Evolutionary conservation across 805 yeast genomes (phyloP).

Genomic region (Pichia sporocuriosa): DNA sequence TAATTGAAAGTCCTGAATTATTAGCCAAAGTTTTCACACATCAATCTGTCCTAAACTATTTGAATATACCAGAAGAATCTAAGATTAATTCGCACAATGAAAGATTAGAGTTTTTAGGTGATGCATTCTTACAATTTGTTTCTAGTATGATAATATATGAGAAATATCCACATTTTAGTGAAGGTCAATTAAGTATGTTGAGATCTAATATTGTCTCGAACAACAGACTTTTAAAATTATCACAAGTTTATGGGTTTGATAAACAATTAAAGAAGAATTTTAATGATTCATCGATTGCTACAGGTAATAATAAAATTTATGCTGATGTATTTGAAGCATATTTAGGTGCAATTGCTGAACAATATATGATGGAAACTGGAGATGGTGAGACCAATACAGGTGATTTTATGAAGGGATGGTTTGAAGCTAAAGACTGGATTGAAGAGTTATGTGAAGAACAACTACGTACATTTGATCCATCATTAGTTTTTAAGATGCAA

Average conservation of each 20-base stretch:
- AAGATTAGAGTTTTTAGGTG: slow-evolving; percentile 86
- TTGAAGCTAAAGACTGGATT: slow-evolving; percentile 51
- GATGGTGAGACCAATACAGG: slow-evolving; percentile 41
- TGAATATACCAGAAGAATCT: slow-evolving; percentile 47
- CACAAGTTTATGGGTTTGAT: slow-evolving; percentile 61
- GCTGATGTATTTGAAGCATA: slow-evolving; percentile 96
- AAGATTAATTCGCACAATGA: slow-evolving; percentile 66
- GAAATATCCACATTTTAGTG: slow-evolving; percentile 62
- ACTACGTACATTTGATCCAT: slow-evolving; percentile 13
- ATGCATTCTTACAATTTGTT: slow-evolving; percentile 69
- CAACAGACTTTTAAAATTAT: slow-evolving; percentile 60
- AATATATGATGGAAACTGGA: slow-evolving; percentile 34
- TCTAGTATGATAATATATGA: slow-evolving; percentile 62
- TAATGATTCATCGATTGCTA: slow-evolving; percentile 35
- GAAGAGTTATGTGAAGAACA: slow-evolving; percentile 38
- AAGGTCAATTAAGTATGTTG: slow-evolving; percentile 71
- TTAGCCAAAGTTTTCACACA: slow-evolving; percentile 73
- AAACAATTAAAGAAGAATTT: slow-evolving; percentile 40
- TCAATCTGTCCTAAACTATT: slow-evolving; percentile 61
- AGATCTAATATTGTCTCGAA: slow-evolving; percentile 71
- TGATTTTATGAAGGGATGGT: slow-evolving; percentile 33
- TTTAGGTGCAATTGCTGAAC: slow-evolving; percentile 68
- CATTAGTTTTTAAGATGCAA: slow-evolving; percentile 12
- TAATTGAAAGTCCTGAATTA: slow-evolving; percentile 50
- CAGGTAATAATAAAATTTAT: slow-evolving; percentile 59